A percentile compares a stretch with the other conserved stretches of the same genome.
Conservation (phyloP, 169 alveolate genomes). For the Eimeria falciformis region DNA sequence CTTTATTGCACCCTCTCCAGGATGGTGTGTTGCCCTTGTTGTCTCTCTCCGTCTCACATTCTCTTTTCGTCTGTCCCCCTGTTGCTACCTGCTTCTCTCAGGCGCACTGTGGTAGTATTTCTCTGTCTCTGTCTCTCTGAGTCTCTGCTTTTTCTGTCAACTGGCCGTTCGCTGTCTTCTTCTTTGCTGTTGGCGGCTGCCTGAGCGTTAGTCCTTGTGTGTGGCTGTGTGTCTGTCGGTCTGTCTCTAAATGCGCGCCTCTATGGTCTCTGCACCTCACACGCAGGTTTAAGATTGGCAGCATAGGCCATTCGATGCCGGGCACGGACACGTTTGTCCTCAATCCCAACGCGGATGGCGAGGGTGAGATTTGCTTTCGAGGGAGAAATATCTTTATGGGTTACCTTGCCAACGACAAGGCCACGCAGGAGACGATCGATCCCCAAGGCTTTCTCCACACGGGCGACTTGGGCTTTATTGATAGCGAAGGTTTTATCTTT, state of each 20-base stretch:
- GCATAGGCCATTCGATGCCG: conserved; percentile 83
- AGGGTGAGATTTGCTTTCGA: conserved; percentile 91
- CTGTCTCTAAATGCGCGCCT: not conserved
- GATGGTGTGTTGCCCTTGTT: conserved; percentile 65
- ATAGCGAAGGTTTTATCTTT: conserved; percentile 81
- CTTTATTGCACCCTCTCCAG: conserved; percentile 53
- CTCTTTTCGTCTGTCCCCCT: not conserved
- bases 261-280: too few species aligned
- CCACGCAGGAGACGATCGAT: conserved; percentile 87
- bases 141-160: not conserved
- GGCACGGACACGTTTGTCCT: conserved; percentile 84
- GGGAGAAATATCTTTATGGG: conserved; percentile 91
- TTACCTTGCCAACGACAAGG: conserved; percentile 83
- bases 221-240: not conserved
- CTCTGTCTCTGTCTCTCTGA: not conserved
- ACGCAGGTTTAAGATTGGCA: conserved; percentile 73
- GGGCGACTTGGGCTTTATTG: conserved; percentile 91
- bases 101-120: too few species aligned
- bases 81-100: not conserved
- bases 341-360: conserved; percentile 83
- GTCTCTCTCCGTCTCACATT: not conserved
- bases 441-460: conserved; percentile 88
- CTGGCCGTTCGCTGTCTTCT: not conserved
- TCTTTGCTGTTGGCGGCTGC: too few species aligned
- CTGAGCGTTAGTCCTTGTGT: not conserved